Evolutionary conservation across 768 basidiomycete genomes (phyloP), one percentile per base, ranked within the genome.

Genomic region (Inosperma sp.): DNA sequence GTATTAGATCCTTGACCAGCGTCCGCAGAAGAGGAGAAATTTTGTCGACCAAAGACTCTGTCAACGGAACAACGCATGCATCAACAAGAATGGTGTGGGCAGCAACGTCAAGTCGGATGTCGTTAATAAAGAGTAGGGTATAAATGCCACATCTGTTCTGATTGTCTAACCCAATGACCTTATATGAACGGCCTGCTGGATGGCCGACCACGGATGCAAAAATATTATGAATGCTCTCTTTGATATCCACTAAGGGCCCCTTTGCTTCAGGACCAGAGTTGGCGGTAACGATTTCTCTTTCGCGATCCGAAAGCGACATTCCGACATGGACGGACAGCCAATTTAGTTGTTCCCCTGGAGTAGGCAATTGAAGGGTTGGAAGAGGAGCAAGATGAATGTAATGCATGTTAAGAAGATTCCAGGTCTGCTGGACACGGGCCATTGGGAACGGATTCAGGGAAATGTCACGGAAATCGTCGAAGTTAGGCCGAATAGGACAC

Each of bases 71-170:
- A 16, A 77, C 63, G 56, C 65, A 77, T 13, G 62, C 70, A 50
- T 77, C 71, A 9, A 63, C 64, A 10, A 77, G 55, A 8, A 78
- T 49, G 6, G 76, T 77, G 53, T 75, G 71, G 1, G 70, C 66
- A 10, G 62, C 56, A 5, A 72, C 36, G 53, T 79, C 77, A 34
- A 69, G 63, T 7, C 70, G 66, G 25, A 79, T 51, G 41, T 60
- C 59, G 21, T 62, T 62, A 40, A 75, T 54, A 46, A 74, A 66
- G 35, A 78, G 55, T 17, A 74, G n/a, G 0, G 71, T 69, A 50
- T 77, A 54, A 12, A 37, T 8, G 7, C 59, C n/a, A n/a, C n/a
- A n/a, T n/a, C n/a, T n/a, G n/a, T n/a, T n/a, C n/a, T n/a, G n/a
- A n/a, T n/a, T n/a, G n/a, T n/a, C n/a, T n/a, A n/a, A n/a, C n/a